These are phyloP conservation scores for Nakazawaea molendinolei DNA, from an alignment of 805 yeast genomes.

Conservation along the genomic window DNA sequence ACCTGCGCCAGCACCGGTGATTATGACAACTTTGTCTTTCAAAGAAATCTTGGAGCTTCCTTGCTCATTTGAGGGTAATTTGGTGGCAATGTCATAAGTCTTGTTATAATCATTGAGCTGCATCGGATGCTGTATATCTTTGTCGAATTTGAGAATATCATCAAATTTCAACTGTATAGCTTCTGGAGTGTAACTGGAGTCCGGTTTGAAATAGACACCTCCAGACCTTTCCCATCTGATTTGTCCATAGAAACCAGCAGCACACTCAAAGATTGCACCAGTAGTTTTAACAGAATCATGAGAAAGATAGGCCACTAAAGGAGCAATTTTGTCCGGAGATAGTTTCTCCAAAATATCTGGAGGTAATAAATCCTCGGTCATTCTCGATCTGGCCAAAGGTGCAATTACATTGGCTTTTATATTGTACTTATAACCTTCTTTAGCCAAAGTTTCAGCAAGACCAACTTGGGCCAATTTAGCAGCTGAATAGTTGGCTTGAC, in stretches of 20 bases:
- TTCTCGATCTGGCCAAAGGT: conserved; percentile 91
- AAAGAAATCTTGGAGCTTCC: conserved; percentile 47
- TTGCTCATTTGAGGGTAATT: conserved; percentile 47
- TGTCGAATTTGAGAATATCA: conserved; percentile 57
- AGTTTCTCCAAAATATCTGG: conserved; percentile 74
- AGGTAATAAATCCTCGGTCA: conserved; percentile 90
- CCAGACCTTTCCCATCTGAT: conserved; percentile 92
- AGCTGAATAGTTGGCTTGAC: conserved; percentile 92
- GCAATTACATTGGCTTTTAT: conserved; percentile 84
- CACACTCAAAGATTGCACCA: conserved; percentile 83
- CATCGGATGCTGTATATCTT: conserved; percentile 58
- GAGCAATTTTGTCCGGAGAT: conserved; percentile 87
- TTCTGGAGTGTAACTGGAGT: conserved; percentile 74
- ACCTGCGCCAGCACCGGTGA: conserved; percentile 96
- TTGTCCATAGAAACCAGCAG: conserved; percentile 90
- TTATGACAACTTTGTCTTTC: conserved; percentile 77
- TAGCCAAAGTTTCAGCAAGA: conserved; percentile 88
- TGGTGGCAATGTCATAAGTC: conserved; percentile 45
- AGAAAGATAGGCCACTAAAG: conserved; percentile 74
- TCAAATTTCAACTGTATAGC: conserved; percentile 64
- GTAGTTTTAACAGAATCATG: conserved; percentile 58
- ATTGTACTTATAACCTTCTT: conserved; percentile 84
- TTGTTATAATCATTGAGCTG: conserved; percentile 65
- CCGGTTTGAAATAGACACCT: conserved; percentile 80
- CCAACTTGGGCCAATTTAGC: conserved; percentile 90